phyloP scores from a whole-genome alignment of 129 eudicot species.

The Sambucus nigra region DNA sequence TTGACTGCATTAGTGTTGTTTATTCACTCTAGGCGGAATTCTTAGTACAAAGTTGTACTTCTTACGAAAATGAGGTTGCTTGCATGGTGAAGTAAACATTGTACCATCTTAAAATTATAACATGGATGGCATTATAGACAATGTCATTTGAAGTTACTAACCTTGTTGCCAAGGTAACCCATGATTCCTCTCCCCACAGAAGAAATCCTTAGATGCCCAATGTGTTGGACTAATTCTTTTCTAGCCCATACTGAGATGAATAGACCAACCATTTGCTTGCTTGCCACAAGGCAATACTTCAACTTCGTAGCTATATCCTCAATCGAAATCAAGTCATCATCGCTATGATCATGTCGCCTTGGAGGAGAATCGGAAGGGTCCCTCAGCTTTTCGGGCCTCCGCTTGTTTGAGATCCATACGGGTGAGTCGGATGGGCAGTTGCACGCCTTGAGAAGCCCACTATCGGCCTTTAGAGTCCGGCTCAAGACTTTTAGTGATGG shows the following conservation, averaged over 20 bases:
- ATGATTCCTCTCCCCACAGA: constrained; percentile 63
- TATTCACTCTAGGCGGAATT: too few species aligned
- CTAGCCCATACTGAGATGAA: constrained; percentile 62
- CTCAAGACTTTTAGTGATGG: constrained; percentile 45
- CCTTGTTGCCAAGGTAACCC: constrained; percentile 82
- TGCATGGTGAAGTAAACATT: too few species aligned
- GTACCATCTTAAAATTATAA: too few species aligned
- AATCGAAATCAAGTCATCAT: constrained; percentile 21
- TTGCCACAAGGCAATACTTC: constrained; percentile 45
- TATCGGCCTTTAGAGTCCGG: constrained; percentile 30
- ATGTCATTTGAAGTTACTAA: constrained; percentile 1
- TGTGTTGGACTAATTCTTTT: constrained; percentile 41
- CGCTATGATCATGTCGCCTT: constrained; percentile 4
- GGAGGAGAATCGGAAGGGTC: constrained; percentile 25
- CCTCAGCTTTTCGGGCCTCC: constrained; percentile 20
- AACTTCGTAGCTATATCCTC: constrained; percentile 25
- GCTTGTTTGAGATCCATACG: constrained; percentile 6
- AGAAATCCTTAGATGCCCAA: constrained; percentile 52
- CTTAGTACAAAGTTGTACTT: too few species aligned
- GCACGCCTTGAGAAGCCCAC: constrained; percentile 42
- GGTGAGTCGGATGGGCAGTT: constrained; percentile 35
- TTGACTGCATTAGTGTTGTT: too few species aligned
- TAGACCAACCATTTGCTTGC: constrained; percentile 83
- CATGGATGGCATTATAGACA: too few species aligned
- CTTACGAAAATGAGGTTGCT: too few species aligned